These are phyloP conservation scores for Tylopilus felleus DNA, from an alignment of 768 basidiomycete species.

Conservation along the genomic window DNA sequence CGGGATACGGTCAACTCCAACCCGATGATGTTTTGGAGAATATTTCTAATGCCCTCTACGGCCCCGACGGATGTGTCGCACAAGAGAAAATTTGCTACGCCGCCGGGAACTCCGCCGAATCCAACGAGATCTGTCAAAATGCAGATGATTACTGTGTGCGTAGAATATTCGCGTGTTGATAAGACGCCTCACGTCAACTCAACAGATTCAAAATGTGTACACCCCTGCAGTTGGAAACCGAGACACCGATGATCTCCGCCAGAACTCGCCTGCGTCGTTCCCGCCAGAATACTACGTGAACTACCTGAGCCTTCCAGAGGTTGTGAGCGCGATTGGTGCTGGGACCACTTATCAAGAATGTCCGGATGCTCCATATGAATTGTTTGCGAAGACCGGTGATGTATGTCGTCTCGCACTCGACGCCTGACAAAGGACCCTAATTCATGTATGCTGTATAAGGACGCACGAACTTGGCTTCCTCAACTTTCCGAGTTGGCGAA, in stretches of 20 bases:
- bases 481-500: slow-evolving; percentile 36
- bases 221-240: slow-evolving; percentile 49
- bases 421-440: background rate
- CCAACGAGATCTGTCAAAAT: slow-evolving; percentile 46
- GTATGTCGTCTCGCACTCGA: slow-evolving; percentile 29
- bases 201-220: slow-evolving; percentile 46
- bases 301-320: slow-evolving; percentile 37
- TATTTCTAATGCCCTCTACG: slow-evolving; percentile 50
- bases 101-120: slow-evolving; percentile 44
- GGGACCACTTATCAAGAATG: slow-evolving; percentile 49
- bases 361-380: slow-evolving; percentile 37
- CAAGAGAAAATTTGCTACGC: slow-evolving; percentile 56
- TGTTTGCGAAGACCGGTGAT: slow-evolving; percentile 55
- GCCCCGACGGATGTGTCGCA: slow-evolving; percentile 47
- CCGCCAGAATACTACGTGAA: slow-evolving; percentile 55
- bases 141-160: slow-evolving; percentile 59
- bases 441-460: slow-evolving; percentile 12
- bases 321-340: slow-evolving; percentile 52
- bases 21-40: slow-evolving; percentile 41
- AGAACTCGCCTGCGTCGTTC: slow-evolving; percentile 50
- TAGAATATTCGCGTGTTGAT: background rate
- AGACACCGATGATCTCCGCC: slow-evolving; percentile 56
- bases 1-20: slow-evolving; percentile 64
- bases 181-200: background rate
- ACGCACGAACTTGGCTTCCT: slow-evolving; percentile 37